Evolutionary conservation across 1,284 basidiomycete genomes (phyloP), one percentile per base, ranked within the genome.

Genomic region (Melampsora larici-populina): DNA sequence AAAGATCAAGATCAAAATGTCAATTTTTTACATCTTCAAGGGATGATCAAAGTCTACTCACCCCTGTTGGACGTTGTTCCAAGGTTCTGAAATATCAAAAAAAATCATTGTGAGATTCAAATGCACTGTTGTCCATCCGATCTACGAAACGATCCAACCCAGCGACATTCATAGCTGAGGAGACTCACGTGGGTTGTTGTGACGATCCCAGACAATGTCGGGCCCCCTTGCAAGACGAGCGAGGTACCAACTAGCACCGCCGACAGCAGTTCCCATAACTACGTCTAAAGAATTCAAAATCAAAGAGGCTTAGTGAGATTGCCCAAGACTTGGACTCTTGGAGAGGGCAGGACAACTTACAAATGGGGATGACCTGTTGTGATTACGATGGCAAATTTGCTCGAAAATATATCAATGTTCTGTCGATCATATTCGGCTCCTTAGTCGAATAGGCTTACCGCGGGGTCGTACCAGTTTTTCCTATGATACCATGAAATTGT

Each of bases 381-480:
- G 36, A 31, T 29, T 36, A 2, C 21, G n/a, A 29, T n/a, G n/a
- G 21, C 1, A 4, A 31, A 65, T 40, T 6, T 0, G 13, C 18
- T 60, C 1, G 29, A 8, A 65, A 40, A 65, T 4, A 36, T 36
- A 15, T 43, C 15, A 43, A 43, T 43, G 43, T 43, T 65, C 21
- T 29, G 63, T 29, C 0, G 63, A 15, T 40, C 26, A 65, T 21
- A n/a, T 26, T n/a, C 11, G 9, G 21, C 24, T 40, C 21, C 9
- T n/a, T 9, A 21, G 36, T 65, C 26, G 15, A 29, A 21, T 24
- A 15, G 55, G 21, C 63, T 67, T 67, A 74, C 72, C 13, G 72
- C 72, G 17, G 72, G 72, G 29, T 74, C 72, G 31, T 74, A 74
- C 72, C 72, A 74, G 36, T 74, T 62, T 55, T 74, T 74, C 70